phyloP scores from a whole-genome alignment of 306 rosid species.

The Gynostemma pentaphyllum region DNA sequence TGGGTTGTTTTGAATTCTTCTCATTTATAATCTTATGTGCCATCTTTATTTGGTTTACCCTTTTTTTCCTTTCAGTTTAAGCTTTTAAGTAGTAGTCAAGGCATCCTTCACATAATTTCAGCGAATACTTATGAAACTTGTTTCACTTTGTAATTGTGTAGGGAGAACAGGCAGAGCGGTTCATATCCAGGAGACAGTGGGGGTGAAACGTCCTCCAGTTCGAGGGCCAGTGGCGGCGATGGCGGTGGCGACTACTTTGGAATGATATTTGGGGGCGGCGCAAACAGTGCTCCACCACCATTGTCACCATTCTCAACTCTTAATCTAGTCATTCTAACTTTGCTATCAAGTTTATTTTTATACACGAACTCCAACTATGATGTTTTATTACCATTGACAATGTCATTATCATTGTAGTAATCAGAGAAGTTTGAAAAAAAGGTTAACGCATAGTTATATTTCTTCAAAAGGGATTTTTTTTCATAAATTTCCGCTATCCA shows the following conservation, averaged over 20 bases:
- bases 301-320: conserved; percentile 23
- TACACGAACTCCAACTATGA: conserved; percentile 30
- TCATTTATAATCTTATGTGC: not conserved
- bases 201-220: conserved; percentile 33
- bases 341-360: conserved; percentile 40
- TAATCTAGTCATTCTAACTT: conserved; percentile 32
- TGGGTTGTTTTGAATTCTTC: not conserved
- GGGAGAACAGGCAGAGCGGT: conserved; percentile 47
- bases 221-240: conserved; percentile 25
- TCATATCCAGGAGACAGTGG: conserved; percentile 22
- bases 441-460: too few species aligned
- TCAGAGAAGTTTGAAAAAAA: not conserved
- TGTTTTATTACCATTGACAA: conserved; percentile 22
- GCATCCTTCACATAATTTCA: too few species aligned
- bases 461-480: too few species aligned
- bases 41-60: not conserved
- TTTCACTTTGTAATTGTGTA: conserved; percentile 22
- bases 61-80: not conserved
- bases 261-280: conserved; percentile 54
- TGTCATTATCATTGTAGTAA: conserved; percentile 19
- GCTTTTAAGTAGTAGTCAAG: too few species aligned
- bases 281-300: conserved; percentile 28
- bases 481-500: too few species aligned
- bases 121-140: too few species aligned
- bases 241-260: conserved; percentile 60